A percentile compares a stretch with the other conserved stretches of the same genome.
These are phyloP conservation scores for Fraxinus dipetala DNA, from an alignment of 305 asterid genomes.

Conservation along the genomic window DNA sequence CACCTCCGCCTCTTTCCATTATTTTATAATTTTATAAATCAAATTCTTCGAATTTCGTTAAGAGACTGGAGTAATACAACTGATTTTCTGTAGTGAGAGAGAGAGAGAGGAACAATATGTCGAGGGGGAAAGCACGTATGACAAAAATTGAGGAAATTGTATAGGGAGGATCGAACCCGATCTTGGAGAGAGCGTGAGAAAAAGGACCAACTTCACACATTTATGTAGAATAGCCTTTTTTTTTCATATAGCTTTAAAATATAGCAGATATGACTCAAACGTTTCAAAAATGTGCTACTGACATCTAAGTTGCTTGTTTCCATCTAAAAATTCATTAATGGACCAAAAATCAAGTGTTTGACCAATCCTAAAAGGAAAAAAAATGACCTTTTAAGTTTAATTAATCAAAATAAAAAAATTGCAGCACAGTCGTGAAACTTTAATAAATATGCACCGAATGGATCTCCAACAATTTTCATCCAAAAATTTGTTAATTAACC, in stretches of 20 bases:
- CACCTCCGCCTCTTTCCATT: conserved; percentile 58
- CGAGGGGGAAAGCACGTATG: not conserved
- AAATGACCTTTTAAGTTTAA: too few relatives aligned
- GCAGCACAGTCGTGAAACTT: not conserved
- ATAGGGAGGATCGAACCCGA: not conserved
- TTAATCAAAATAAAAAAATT: too few relatives aligned
- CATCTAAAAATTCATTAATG: too few relatives aligned
- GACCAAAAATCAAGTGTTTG: not conserved
- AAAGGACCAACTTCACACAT: not conserved
- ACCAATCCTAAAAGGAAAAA: too few relatives aligned
- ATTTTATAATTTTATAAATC: not conserved
- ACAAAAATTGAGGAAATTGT: not conserved
- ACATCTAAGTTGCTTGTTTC: too few relatives aligned
- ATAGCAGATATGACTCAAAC: too few relatives aligned
- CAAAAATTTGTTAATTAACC: not conserved
- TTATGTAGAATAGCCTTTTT: not conserved
- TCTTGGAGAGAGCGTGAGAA: not conserved
- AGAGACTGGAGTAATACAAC: not conserved
- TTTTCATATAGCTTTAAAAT: too few relatives aligned
- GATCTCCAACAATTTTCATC: not conserved
- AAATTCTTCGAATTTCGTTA: conserved; percentile 1
- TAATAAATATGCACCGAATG: not conserved
- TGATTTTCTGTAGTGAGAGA: not conserved
- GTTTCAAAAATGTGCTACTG: too few relatives aligned
- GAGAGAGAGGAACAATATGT: not conserved